Conservation (phyloP, 164 flowering plant species). For the Berberis thunbergii region DNA sequence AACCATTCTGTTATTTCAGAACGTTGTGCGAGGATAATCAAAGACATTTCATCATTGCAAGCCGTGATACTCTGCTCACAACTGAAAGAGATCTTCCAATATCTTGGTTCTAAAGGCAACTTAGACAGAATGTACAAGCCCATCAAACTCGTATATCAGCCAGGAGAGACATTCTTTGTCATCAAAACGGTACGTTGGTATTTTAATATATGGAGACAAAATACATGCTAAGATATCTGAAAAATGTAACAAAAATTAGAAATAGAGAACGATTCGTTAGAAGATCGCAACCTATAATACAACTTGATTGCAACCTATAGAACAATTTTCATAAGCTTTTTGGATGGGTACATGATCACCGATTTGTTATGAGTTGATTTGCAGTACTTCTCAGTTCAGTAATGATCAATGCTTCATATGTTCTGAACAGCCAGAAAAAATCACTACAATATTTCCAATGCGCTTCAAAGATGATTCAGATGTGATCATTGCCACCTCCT, state of each 20-base stretch:
- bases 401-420: not conserved
- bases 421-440: conserved; percentile 43
- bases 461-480: conserved; percentile 71
- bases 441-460: conserved; percentile 65
- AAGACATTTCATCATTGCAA: conserved; percentile 51
- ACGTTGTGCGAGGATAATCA: conserved; percentile 43
- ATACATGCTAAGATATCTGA: too few species aligned
- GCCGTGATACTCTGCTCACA: conserved; percentile 64
- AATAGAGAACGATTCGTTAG: too few species aligned
- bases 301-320: too few species aligned
- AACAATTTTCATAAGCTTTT: too few species aligned
- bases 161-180: conserved; percentile 70
- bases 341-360: too few species aligned
- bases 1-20: conserved; percentile 7
- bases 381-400: not conserved
- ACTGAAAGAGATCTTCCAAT: conserved; percentile 48
- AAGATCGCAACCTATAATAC: too few species aligned
- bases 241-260: too few species aligned
- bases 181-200: conserved; percentile 47
- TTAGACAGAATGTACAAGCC: conserved; percentile 42
- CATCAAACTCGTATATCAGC: conserved; percentile 62
- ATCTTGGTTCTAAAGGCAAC: conserved; percentile 26
- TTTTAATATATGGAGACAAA: too few species aligned
- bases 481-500: conserved; percentile 66
- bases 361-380: too few species aligned